Evolutionary conservation across 208 protist species (phyloP).

Genomic region (Trypanosoma rangeli): DNA sequence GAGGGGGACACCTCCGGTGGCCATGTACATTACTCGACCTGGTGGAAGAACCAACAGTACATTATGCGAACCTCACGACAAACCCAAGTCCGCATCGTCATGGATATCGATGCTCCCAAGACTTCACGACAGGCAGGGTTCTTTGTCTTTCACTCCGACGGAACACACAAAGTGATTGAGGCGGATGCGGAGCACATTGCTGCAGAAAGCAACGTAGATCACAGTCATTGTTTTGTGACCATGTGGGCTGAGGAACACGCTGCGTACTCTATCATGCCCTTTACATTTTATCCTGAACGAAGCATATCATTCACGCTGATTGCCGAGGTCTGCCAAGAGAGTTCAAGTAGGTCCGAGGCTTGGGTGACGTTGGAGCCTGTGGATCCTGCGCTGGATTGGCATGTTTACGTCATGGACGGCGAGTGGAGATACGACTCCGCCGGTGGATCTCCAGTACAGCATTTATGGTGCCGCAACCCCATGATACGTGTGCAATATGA

Average conservation of each 20-base stretch:
- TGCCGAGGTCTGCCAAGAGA: constrained; percentile 46
- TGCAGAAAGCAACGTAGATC: constrained; percentile 56
- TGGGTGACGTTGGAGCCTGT: constrained; percentile 72
- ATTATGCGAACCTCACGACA: constrained; percentile 46
- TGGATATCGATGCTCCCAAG: constrained; percentile 42
- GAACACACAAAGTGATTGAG: constrained; percentile 55
- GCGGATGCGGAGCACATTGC: constrained; percentile 39
- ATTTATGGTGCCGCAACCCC: constrained; percentile 75
- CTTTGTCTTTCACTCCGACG: constrained; percentile 67
- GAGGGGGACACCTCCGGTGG: constrained; percentile 59
- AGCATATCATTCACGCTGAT: constrained; percentile 47
- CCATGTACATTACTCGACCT: constrained; percentile 79
- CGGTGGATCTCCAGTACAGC: constrained; percentile 35
- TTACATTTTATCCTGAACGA: constrained; percentile 73
- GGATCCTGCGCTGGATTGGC: constrained; percentile 73
- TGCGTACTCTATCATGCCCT: constrained; percentile 83
- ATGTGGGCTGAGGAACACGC: constrained; percentile 34
- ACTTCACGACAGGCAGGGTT: constrained; percentile 54
- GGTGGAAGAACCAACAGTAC: constrained; percentile 87
- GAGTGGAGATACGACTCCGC: constrained; percentile 53
- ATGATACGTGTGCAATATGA: constrained; percentile 43
- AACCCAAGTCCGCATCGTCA: constrained; percentile 46
- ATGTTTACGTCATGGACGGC: constrained; percentile 33
- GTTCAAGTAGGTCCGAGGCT: constrained; percentile 38
- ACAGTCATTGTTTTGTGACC: constrained; percentile 41